Base-by-base conservation (phyloP, 345 rosid species). In the Bruguiera sexangula region DNA sequence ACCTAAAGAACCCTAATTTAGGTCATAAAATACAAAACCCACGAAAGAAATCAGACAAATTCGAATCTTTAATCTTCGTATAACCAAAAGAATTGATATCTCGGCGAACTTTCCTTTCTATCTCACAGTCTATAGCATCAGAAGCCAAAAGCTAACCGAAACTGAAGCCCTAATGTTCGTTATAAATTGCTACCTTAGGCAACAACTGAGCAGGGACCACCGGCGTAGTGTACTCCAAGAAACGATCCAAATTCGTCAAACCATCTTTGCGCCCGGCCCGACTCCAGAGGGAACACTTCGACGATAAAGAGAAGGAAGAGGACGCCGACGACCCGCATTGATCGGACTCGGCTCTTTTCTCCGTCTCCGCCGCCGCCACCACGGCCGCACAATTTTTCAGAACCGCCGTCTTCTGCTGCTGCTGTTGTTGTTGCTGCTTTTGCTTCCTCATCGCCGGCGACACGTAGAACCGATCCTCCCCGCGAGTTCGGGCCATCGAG, bases 171-270 rank as follows among this genome's bases (percentile, higher is more conserved):
- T 53, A 53, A 31, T 29, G 27, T 50, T 9, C 43, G 1, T 24
- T 3, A 21, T 56, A 3, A 26, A 24, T 24, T 27, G 73, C 77
- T 69, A 94, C 98, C 93, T 83, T 80, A 6, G 93, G 89, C 68
- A 85, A 73, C 62, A 69, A 64, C 66, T 86, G 91, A 26, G 83
- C 82, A 39, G 87, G 75, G 36, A 94, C 97, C 39, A 80, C 51
- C 4, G 96, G 98, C 67, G 97, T 85, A 6, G 98, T 89, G 56
- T 68, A 70, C 79, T 86, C 90, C 89, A 94, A 84, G 89, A 94
- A 94, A 70, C 91, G 88, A 89, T 91, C 96, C 86, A 91, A 91
- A 82, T 91, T 94, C 46, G 97, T 81, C 59, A 68, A 75, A 55
- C 72, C 74, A 29, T n/a, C 37, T 0, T 73, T 69, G 11, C 36